Conservation (phyloP, 345 rosid genomes). For the Clausena lansium region DNA sequence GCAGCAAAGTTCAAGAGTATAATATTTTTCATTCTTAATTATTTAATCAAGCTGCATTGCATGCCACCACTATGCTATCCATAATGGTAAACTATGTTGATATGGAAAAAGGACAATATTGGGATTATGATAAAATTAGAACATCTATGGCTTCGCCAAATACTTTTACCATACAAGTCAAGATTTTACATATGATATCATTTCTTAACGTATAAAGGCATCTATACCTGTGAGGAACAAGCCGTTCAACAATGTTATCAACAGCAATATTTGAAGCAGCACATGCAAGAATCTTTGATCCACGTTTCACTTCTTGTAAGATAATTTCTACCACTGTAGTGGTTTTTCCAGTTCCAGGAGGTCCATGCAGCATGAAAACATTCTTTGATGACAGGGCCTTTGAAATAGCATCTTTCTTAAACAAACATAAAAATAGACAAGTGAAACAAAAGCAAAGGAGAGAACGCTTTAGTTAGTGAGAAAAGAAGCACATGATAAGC, state of each 20-base stretch:
- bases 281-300: conserved; percentile 95
- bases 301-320: conserved; percentile 90
- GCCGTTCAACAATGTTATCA: conserved; percentile 95
- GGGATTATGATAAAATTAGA: background rate
- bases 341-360: conserved; percentile 99
- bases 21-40: background rate
- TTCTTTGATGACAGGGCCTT: conserved; percentile 84
- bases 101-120: background rate
- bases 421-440: conserved; percentile 10
- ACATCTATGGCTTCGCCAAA: background rate
- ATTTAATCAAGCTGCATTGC: background rate
- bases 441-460: background rate
- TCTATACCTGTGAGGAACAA: conserved; percentile 76
- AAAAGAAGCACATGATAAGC: conserved; percentile 4
- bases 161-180: background rate
- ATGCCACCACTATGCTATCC: background rate
- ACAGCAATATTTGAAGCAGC: conserved; percentile 99
- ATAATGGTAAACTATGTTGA: background rate
- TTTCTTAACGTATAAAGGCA: conserved; percentile 10
- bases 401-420: conserved; percentile 78
- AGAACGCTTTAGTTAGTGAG: conserved; percentile 8
- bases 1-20: background rate
- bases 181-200: conserved; percentile 1
- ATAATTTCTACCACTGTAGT: conserved; percentile 92
- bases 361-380: conserved; percentile 90